These are phyloP conservation scores for Globisporangium okanoganense DNA, from an alignment of 352 stramenopile genomes.

Conservation along the genomic window DNA sequence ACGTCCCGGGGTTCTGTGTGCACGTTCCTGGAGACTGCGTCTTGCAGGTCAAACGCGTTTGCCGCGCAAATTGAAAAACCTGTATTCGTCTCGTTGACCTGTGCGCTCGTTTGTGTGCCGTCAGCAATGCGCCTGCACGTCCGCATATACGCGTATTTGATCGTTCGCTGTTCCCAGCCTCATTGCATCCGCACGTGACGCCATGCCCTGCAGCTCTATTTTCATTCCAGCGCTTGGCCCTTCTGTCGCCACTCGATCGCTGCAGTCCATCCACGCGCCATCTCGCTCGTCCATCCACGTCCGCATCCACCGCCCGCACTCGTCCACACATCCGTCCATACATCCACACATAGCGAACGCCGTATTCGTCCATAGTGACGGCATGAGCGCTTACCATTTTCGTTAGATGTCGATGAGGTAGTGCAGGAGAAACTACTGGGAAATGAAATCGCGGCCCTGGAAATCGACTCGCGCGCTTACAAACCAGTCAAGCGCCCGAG, in stretches of 20 bases:
- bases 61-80: no score
- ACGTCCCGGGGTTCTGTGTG: no score
- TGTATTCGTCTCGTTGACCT: not conserved
- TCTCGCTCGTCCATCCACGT: not conserved
- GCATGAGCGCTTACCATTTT: slow-evolving; percentile 30
- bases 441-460: slow-evolving; percentile 17
- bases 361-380: not conserved
- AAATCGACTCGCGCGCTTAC: slow-evolving; percentile 26
- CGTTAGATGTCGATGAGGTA: slow-evolving; percentile 84
- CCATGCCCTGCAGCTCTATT: no score
- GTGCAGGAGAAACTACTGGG: slow-evolving; percentile 54
- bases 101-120: not conserved
- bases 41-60: no score
- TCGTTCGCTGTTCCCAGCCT: no score
- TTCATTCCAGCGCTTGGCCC: no score
- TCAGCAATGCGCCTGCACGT: no score
- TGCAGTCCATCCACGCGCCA: not conserved
- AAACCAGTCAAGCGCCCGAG: slow-evolving; percentile 20
- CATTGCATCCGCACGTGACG: no score
- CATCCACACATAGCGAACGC: not conserved
- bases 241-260: not conserved
- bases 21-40: no score
- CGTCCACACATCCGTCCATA: not conserved
- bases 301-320: not conserved
- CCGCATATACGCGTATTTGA: no score